Percentiles rank a stretch among this genome's conserved stretches.
These are phyloP conservation scores for Comarum palustre DNA, from an alignment of 306 rosid species.

Conservation along the genomic window DNA sequence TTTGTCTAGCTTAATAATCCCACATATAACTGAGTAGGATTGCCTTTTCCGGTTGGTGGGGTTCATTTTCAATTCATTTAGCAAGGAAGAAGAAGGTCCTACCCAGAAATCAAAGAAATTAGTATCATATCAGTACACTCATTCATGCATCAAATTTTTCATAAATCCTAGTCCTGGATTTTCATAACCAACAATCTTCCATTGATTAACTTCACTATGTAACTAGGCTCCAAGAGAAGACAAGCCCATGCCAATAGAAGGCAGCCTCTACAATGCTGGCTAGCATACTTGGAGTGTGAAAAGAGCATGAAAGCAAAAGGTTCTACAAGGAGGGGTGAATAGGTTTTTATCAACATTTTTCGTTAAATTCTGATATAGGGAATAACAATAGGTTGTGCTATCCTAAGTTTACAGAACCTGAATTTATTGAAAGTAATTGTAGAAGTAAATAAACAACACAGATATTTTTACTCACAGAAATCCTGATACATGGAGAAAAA, in stretches of 20 bases:
- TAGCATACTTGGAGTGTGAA: too few species aligned
- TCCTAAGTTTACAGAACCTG: too few species aligned
- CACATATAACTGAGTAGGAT: conserved; percentile 8
- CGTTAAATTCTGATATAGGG: too few species aligned
- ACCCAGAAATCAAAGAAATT: neutral
- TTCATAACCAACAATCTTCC: neutral
- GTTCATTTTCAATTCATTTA: conserved; percentile 18
- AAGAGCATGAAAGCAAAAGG: too few species aligned
- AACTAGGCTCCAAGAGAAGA: neutral
- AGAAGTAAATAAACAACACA: too few species aligned
- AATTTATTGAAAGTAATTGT: too few species aligned
- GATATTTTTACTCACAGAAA: too few species aligned
- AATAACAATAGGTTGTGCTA: too few species aligned
- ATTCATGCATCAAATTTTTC: neutral
- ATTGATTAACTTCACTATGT: neutral
- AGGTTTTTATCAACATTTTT: too few species aligned
- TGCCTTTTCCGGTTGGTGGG: conserved; percentile 34
- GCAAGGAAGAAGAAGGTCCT: neutral
- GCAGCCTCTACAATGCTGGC: too few species aligned
- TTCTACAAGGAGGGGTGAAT: too few species aligned
- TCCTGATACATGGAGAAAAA: too few species aligned
- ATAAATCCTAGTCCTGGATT: neutral
- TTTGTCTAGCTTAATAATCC: conserved; percentile 24
- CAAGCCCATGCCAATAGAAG: neutral
- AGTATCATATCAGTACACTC: neutral